Percentiles rank a stretch among this genome's conserved stretches.
phyloP scores from a whole-genome alignment of 2,329 filamentous ascomycete genomes.

The Onygena corvina region DNA sequence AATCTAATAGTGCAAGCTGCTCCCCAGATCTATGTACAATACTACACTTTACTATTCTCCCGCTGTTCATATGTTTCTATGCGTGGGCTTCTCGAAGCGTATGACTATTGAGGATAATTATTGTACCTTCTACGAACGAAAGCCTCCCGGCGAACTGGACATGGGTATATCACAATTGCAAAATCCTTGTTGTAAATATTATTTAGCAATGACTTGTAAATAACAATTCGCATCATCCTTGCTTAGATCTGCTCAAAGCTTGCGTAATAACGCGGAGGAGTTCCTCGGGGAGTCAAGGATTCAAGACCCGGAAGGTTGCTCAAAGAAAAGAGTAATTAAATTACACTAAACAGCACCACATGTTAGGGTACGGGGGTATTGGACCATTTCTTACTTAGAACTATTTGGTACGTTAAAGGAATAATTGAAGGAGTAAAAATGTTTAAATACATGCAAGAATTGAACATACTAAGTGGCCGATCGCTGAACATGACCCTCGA shows the following conservation, averaged over 20 bases:
- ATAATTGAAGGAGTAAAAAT: no score
- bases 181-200: no score
- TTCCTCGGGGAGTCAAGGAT: background rate
- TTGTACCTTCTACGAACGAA: no score
- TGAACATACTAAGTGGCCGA: background rate
- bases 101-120: background rate
- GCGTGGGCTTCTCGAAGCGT: no score
- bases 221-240: no score
- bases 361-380: no score
- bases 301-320: background rate
- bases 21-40: background rate
- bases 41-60: background rate
- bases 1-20: background rate
- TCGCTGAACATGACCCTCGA: background rate
- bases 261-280: background rate
- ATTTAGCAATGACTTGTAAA: no score
- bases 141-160: background rate
- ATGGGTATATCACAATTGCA: background rate
- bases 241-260: background rate
- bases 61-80: no score
- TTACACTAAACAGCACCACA: no score
- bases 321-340: background rate
- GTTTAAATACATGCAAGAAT: background rate
- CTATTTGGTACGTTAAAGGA: no score
- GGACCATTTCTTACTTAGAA: no score